Percentiles rank a stretch among this genome's conserved stretches.
Conservation (phyloP, 176 grass and related monocot genomes). For the Triticum dicoccoides region DNA sequence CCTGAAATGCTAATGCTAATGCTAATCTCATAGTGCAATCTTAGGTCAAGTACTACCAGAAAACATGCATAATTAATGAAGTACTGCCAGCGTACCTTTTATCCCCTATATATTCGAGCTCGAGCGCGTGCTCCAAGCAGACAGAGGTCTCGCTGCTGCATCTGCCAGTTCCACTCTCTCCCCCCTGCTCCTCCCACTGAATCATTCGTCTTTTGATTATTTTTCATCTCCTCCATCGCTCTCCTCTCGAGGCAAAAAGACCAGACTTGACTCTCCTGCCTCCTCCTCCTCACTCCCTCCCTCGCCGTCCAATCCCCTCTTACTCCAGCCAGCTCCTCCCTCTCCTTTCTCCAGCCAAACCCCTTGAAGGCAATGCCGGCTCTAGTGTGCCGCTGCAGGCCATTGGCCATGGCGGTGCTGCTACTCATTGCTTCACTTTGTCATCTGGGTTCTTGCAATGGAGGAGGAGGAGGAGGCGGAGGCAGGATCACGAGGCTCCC, state of each 20-base stretch:
- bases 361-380: conserved; percentile 25
- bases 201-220: conserved; percentile 45
- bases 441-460: conserved; percentile 30
- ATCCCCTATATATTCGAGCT: conserved; percentile 34
- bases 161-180: conserved; percentile 19
- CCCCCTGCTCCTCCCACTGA: conserved; percentile 13
- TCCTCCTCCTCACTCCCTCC: not conserved
- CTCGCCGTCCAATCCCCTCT: conserved; percentile 12
- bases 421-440: conserved; percentile 25
- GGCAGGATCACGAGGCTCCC: conserved; percentile 77
- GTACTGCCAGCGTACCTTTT: not conserved
- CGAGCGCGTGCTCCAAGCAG: not conserved
- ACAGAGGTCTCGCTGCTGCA: no score
- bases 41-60: not conserved
- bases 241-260: conserved; percentile 67
- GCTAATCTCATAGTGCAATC: not conserved
- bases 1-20: not conserved
- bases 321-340: not conserved
- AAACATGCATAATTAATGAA: not conserved
- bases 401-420: conserved; percentile 33
- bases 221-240: not conserved
- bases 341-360: not conserved
- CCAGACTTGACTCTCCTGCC: conserved; percentile 43
- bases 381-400: conserved; percentile 4
- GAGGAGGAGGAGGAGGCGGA: not conserved